phyloP scores from a whole-genome alignment of 2,329 filamentous ascomycete species.

The Penicillium sp. region DNA sequence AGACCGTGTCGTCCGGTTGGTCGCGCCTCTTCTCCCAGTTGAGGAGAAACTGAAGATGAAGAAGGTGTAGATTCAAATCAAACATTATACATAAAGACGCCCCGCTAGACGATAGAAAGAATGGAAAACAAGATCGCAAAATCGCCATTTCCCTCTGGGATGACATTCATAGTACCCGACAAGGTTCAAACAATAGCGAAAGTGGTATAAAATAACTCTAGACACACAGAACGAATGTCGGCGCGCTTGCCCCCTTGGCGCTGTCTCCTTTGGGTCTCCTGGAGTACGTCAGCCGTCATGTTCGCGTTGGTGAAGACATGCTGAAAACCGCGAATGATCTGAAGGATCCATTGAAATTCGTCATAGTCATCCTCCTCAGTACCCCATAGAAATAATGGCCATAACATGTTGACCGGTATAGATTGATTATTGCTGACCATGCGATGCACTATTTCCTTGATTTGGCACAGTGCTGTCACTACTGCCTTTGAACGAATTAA shows the following conservation, averaged over 20 bases:
- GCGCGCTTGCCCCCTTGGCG: slow-evolving; percentile 23
- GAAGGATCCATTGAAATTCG: slow-evolving; percentile 52
- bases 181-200: neutral
- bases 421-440: neutral
- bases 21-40: neutral
- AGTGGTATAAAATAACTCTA: neutral
- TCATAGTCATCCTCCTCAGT: slow-evolving; percentile 52
- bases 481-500: slow-evolving; percentile 30
- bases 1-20: neutral
- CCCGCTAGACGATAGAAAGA: neutral
- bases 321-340: slow-evolving; percentile 41
- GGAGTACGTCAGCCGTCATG: slow-evolving; percentile 39
- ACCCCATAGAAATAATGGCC: slow-evolving; percentile 57
- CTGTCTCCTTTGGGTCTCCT: slow-evolving; percentile 39
- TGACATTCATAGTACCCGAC: too few relatives aligned
- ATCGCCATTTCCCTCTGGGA: too few relatives aligned
- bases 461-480: neutral
- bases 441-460: neutral
- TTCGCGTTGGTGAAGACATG: slow-evolving; percentile 41
- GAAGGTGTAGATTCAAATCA: neutral
- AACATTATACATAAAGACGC: neutral
- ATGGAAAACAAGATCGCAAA: neutral
- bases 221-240: neutral
- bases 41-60: neutral
- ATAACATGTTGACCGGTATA: slow-evolving; percentile 54